Evolutionary conservation across 306 rosid genomes (phyloP).

Genomic region (Heteromeles arbutifolia): DNA sequence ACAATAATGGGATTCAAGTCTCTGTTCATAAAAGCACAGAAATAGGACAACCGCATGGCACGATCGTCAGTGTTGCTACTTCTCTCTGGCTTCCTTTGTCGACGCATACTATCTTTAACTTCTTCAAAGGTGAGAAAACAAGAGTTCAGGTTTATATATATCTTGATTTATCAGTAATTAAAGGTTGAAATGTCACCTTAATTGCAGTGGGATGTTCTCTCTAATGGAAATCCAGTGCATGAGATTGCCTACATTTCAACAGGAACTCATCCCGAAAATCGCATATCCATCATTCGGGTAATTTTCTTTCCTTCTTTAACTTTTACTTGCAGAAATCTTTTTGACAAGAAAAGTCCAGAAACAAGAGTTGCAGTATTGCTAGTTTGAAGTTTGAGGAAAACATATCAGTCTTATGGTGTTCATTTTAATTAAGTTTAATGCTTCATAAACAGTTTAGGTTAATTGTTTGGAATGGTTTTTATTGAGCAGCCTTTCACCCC

Average conservation of each 20-base stretch:
- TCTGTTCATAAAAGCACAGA: slow-evolving; percentile 26
- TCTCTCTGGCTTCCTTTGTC: slow-evolving; percentile 55
- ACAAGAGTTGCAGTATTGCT: too few species aligned
- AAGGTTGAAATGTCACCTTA: not conserved
- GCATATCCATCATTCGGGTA: slow-evolving; percentile 51
- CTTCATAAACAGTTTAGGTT: too few species aligned
- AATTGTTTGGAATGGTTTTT: too few species aligned
- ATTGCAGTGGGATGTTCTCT: slow-evolving; percentile 77
- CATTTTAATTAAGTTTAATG: not conserved
- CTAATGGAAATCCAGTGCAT: slow-evolving; percentile 19
- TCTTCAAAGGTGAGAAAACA: slow-evolving; percentile 30
- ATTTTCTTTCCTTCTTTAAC: not conserved
- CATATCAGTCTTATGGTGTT: too few species aligned
- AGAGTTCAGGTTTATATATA: slow-evolving; percentile 40
- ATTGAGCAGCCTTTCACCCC: too few species aligned
- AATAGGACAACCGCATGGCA: slow-evolving; percentile 38
- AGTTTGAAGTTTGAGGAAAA: too few species aligned
- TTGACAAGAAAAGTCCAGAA: not conserved
- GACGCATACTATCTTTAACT: slow-evolving; percentile 28
- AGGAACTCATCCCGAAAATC: slow-evolving; percentile 45
- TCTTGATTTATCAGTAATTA: not conserved
- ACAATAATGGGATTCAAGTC: slow-evolving; percentile 28
- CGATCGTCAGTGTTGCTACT: slow-evolving; percentile 36
- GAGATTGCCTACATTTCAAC: slow-evolving; percentile 41
- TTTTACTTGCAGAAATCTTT: not conserved